These are phyloP conservation scores for Gynochthodes officinalis DNA, from an alignment of 257 asterid species.

Conservation along the genomic window DNA sequence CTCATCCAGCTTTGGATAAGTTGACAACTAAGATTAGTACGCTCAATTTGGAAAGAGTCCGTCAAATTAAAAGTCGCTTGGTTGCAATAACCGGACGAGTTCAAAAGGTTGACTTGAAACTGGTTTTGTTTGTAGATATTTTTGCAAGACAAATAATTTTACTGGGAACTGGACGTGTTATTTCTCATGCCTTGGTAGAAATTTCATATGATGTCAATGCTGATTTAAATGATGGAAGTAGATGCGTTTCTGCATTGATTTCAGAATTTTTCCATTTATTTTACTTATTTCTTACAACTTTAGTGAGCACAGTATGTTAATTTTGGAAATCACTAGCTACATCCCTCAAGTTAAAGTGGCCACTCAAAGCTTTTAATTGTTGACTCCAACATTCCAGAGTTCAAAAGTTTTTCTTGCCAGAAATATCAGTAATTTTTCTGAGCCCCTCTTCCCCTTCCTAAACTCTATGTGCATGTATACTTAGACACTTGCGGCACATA, in stretches of 20 bases:
- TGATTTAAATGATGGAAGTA: not conserved
- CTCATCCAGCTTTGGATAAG: conserved; percentile 93
- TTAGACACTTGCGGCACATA: not conserved
- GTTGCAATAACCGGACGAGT: conserved; percentile 98
- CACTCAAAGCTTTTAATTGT: not conserved
- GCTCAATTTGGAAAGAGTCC: conserved; percentile 94
- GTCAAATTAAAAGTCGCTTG: conserved; percentile 90
- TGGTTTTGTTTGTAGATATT: not conserved
- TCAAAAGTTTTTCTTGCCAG: not conserved
- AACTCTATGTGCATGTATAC: not conserved
- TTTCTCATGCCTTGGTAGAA: not conserved
- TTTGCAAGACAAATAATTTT: not conserved
- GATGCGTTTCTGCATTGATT: not conserved
- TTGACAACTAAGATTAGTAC: conserved; percentile 90
- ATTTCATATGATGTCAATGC: not conserved
- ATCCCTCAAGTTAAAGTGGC: not conserved
- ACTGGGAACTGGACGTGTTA: not conserved
- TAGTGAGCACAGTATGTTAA: not conserved
- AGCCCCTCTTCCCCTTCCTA: not conserved
- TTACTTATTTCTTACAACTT: not conserved
- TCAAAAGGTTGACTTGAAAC: conserved; percentile 68
- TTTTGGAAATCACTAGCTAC: not conserved
- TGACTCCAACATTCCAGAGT: not conserved
- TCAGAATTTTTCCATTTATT: not conserved
- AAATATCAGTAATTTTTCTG: not conserved